Evolutionary conservation across 1,139 yeast genomes (phyloP).

Genomic region (Candida glucosophila): DNA sequence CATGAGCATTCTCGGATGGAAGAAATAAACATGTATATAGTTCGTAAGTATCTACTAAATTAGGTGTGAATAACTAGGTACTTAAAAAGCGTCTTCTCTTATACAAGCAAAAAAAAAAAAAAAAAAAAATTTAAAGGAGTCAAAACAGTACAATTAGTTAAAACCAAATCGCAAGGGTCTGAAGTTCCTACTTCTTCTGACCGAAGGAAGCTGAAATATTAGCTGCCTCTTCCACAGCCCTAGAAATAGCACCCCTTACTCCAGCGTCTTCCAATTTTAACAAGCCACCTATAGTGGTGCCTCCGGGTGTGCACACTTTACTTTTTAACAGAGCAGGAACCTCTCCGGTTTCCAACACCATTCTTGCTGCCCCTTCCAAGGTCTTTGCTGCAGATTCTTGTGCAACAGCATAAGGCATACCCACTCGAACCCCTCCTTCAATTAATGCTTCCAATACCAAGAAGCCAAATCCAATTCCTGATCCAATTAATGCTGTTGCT

Average conservation of each 20-base stretch:
- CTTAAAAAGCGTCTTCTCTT: too few species aligned
- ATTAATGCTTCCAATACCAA: conserved; percentile 85
- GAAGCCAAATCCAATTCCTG: conserved; percentile 93
- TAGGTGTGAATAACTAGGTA: too few species aligned
- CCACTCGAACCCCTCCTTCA: conserved; percentile 94
- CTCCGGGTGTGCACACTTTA: conserved; percentile 95
- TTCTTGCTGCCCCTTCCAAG: conserved; percentile 90
- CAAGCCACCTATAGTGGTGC: conserved; percentile 94
- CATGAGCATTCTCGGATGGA: conserved; percentile 13
- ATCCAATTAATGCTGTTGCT: conserved; percentile 90
- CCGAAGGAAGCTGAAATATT: conserved; percentile 74
- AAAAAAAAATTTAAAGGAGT: too few species aligned
- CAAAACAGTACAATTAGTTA: conserved; percentile 1
- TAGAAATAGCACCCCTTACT: conserved; percentile 77
- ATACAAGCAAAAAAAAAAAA: too few species aligned
- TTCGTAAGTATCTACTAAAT: too few species aligned
- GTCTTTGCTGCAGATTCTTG: conserved; percentile 91
- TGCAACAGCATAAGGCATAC: conserved; percentile 81
- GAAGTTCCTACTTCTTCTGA: conserved; percentile 35
- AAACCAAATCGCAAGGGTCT: too few species aligned
- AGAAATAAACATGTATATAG: conserved; percentile 6
- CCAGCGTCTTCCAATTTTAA: conserved; percentile 88
- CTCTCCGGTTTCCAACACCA: conserved; percentile 75
- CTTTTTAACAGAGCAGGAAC: conserved; percentile 91
- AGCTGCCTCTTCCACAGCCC: conserved; percentile 89